These are phyloP conservation scores for Sporothrix brasiliensis DNA, from an alignment of 2,329 filamentous ascomycete genomes.

Conservation along the genomic window DNA sequence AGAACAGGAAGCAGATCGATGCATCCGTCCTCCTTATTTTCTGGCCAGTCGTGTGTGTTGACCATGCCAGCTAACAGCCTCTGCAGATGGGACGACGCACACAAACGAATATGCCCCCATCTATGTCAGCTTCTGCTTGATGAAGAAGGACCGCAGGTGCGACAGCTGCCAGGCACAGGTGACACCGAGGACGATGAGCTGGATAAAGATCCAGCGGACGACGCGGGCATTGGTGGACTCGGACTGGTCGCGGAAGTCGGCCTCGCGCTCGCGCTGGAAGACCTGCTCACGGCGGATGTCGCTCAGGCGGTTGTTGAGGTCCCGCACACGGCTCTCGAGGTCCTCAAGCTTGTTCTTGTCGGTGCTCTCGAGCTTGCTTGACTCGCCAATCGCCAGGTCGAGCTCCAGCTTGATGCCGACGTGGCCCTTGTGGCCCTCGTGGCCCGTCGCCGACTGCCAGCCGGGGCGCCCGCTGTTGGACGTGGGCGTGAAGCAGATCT, in stretches of 20 bases:
- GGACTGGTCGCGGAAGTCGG: conserved; percentile 96
- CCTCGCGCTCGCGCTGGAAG: conserved; percentile 95
- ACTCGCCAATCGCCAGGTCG: conserved; percentile 93
- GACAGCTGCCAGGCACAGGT: conserved; percentile 98
- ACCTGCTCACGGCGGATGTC: conserved; percentile 94
- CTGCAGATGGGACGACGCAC: background rate
- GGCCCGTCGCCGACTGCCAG: conserved; percentile 65
- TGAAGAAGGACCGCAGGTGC: conserved; percentile 95
- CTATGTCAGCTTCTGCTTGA: conserved; percentile 99
- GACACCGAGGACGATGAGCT: conserved; percentile 77
- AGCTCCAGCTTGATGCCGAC: conserved; percentile 82
- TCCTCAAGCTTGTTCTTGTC: conserved; percentile 93
- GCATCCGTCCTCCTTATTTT: background rate
- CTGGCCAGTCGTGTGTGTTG: background rate
- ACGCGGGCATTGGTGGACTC: conserved; percentile 90
- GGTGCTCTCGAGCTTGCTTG: conserved; percentile 86
- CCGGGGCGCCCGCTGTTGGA: conserved; percentile 69
- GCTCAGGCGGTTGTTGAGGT: conserved; percentile 81
- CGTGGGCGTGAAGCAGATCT: conserved; percentile 87
- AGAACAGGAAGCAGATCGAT: background rate
- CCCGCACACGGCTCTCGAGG: conserved; percentile 83
- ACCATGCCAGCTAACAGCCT: background rate
- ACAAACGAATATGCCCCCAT: background rate
- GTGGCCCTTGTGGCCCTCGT: conserved; percentile 49
- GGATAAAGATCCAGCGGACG: conserved; percentile 90